Conservation (phyloP, 805 yeast species). For the Wickerhamomyces canadensis region DNA sequence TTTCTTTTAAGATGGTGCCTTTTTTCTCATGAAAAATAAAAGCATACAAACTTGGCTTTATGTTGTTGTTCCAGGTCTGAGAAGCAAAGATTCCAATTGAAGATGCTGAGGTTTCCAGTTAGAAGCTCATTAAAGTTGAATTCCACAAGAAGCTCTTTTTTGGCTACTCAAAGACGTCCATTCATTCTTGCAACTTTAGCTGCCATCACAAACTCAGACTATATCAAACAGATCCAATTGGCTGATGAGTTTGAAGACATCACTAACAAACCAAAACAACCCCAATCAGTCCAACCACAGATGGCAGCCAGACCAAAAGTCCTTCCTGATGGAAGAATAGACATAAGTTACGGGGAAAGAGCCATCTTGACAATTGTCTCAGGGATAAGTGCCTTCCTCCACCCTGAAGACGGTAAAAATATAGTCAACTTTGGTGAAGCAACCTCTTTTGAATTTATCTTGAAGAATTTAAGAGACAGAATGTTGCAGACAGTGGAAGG, state of each 20-base stretch:
- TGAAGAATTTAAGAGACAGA: slow-evolving; percentile 53
- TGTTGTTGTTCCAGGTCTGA: no score
- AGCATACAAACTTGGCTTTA: no score
- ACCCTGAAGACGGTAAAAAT: slow-evolving; percentile 70
- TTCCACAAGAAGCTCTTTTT: no score
- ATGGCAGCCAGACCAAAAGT: slow-evolving; percentile 26
- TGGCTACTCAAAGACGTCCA: slow-evolving; percentile 5
- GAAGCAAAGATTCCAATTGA: no score
- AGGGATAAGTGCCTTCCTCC: slow-evolving; percentile 69
- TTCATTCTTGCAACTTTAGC: slow-evolving; percentile 16
- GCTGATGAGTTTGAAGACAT: slow-evolving; percentile 59
- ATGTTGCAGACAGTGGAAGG: slow-evolving; percentile 80
- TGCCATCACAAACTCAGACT: slow-evolving; percentile 15
- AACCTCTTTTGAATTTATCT: slow-evolving; percentile 68
- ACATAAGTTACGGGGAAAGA: slow-evolving; percentile 60
- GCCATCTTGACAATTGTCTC: slow-evolving; percentile 61
- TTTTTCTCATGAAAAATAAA: no score
- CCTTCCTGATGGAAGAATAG: slow-evolving; percentile 73
- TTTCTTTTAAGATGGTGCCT: no score
- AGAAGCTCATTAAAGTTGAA: not conserved
- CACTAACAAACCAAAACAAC: slow-evolving; percentile 13
- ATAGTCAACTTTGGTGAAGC: slow-evolving; percentile 87
- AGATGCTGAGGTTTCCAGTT: not conserved
- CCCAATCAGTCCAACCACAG: not conserved
- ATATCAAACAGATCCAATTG: slow-evolving; percentile 41